Evolutionary conservation across 305 asterid genomes (phyloP), one percentile per base, ranked within the genome.

Genomic region (Fraxinus angustifolia): DNA sequence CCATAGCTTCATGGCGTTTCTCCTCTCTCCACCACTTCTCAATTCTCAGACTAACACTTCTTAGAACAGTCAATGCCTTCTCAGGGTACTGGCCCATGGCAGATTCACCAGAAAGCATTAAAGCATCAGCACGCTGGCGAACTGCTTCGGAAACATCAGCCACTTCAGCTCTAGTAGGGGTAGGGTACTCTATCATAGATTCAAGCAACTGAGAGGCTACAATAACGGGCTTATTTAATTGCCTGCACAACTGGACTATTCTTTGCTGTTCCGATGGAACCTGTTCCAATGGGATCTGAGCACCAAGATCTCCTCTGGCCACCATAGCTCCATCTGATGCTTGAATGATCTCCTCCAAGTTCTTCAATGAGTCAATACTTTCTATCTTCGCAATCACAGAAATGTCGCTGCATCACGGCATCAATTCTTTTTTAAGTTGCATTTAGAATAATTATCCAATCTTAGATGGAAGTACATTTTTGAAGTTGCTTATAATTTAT

Each of bases 31-130:
- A 94, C 98, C 97, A 92, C 89, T 87, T 96, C 90, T 96, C 99
- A 28, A 94, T 96, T 87, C 99, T 93, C 89, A 96, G 83, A 85
- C 98, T 94, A 77, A 96, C 98, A 86, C 89, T 96, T 91, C 99
- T 93, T 81, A 96, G 82, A 58, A 96, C 99, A 56, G 92, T 89
- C 93, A 94, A 86, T 56, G 99, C 98, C 88, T 96, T 96, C 16
- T 96, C 99, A 70, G 99, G 99, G 84, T 68, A 94, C 88, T 91
- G 98, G 33, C 99, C 99, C 99, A 96, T 96, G 88, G 99, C 99
- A 30, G 99, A 94, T 87, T 96, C 99, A 73, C 99, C 99, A 23
- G 99, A 96, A 28, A 96, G 98, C 99, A 96, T 96, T 80, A 96
- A 82, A 72, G 98, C 99, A 80, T 96, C 99, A 40, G 98, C 88